Conservation (phyloP, 148 eudicot species). For the Diospyros kaki region DNA sequence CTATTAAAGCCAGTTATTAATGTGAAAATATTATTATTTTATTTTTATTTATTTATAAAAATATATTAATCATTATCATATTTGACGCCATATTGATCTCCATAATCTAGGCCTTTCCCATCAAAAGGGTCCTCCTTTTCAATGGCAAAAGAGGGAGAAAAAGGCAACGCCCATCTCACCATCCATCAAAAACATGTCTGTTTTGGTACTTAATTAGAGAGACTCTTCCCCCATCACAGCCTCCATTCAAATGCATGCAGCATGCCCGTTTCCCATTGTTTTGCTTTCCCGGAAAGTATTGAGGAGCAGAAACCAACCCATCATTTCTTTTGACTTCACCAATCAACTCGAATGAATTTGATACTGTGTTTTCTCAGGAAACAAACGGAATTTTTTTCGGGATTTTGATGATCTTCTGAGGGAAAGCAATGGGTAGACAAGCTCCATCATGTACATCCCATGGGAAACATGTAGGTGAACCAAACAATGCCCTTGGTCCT, state of each 20-base stretch:
- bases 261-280: background rate
- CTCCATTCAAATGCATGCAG: conserved; percentile 1
- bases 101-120: background rate
- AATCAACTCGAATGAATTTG: conserved; percentile 4
- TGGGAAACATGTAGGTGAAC: conserved; percentile 5
- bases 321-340: conserved; percentile 13
- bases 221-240: background rate
- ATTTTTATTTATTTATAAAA: too few species aligned
- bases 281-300: background rate
- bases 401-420: background rate
- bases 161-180: background rate
- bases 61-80: background rate
- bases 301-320: background rate
- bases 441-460: background rate
- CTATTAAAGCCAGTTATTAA: too few species aligned
- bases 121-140: background rate
- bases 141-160: background rate
- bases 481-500: background rate
- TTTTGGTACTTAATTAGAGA: background rate
- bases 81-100: background rate
- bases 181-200: background rate
- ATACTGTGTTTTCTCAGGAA: background rate
- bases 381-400: background rate
- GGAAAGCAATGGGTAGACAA: conserved; percentile 1
- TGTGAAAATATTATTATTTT: too few species aligned